Percentiles rank a stretch among this genome's conserved stretches.
These are phyloP conservation scores for Cercospora sp. DNA, from an alignment of 2,329 filamentous ascomycete genomes.

Conservation along the genomic window DNA sequence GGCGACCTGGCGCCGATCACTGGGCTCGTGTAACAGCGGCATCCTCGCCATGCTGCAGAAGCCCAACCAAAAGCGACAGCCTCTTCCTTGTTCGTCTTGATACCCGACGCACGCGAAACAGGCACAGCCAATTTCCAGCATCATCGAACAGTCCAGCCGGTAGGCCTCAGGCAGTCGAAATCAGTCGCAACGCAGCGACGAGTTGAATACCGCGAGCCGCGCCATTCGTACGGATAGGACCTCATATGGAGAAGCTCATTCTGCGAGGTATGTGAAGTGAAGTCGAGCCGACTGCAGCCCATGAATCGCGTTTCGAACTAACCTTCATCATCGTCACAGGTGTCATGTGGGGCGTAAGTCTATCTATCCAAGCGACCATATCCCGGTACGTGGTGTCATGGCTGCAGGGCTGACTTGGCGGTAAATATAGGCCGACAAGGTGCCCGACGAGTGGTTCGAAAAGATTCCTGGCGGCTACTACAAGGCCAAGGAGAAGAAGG, in stretches of 20 bases:
- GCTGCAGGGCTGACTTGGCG: conserved; percentile 10
- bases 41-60: conserved; percentile 9
- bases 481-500: conserved; percentile 33
- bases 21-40: conserved; percentile 1
- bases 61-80: conserved; percentile 13
- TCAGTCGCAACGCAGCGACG: conserved; percentile 4
- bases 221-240: conserved; percentile 10
- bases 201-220: background rate
- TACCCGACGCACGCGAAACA: conserved; percentile 17
- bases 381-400: conserved; percentile 7
- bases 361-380: conserved; percentile 3
- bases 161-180: conserved; percentile 1
- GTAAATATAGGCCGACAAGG: conserved; percentile 35
- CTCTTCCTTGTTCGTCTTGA: conserved; percentile 16
- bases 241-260: conserved; percentile 30
- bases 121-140: conserved; percentile 2
- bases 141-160: background rate
- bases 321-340: conserved; percentile 19
- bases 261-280: conserved; percentile 26
- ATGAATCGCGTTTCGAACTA: conserved; percentile 17
- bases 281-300: background rate
- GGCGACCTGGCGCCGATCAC: background rate
- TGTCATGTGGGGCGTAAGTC: conserved; percentile 29
- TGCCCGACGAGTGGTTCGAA: conserved; percentile 43
- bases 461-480: conserved; percentile 41